Evolutionary conservation across 1,139 yeast species (phyloP).

Genomic region (Candida neerlandica): DNA sequence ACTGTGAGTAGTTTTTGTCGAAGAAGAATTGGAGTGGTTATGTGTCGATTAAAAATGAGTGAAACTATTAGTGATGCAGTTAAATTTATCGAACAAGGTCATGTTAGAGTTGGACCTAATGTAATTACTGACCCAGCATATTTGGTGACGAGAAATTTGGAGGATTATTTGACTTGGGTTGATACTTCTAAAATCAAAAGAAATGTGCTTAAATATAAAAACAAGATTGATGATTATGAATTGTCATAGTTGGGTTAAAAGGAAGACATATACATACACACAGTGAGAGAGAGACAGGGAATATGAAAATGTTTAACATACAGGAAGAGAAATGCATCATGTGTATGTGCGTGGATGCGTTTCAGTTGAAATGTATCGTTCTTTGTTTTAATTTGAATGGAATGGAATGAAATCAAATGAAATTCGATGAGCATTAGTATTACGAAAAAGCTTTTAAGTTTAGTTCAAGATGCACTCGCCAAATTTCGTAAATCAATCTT

Average conservation of each 20-base stretch:
- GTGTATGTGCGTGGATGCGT: background rate
- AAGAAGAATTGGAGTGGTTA: slow-evolving; percentile 89
- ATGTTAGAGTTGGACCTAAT: slow-evolving; percentile 95
- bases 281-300: too few species aligned
- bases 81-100: slow-evolving; percentile 93
- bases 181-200: slow-evolving; percentile 91
- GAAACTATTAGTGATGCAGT: slow-evolving; percentile 88
- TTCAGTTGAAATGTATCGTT: too few species aligned
- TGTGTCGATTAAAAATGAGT: slow-evolving; percentile 95
- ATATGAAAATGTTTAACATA: background rate
- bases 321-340: background rate
- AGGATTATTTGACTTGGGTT: slow-evolving; percentile 97
- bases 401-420: background rate
- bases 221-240: slow-evolving; percentile 79
- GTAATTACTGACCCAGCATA: slow-evolving; percentile 95
- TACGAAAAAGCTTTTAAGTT: too few species aligned
- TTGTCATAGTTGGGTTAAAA: slow-evolving; percentile 38
- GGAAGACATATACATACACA: too few species aligned
- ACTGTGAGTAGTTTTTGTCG: slow-evolving; percentile 92
- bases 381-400: too few species aligned
- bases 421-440: background rate
- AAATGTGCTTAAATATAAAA: slow-evolving; percentile 85
- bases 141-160: slow-evolving; percentile 88
- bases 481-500: background rate
- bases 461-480: too few species aligned